Evolutionary conservation across 2,329 filamentous ascomycete species (phyloP).

Genomic region (Clarireedia homoeocarpa): DNA sequence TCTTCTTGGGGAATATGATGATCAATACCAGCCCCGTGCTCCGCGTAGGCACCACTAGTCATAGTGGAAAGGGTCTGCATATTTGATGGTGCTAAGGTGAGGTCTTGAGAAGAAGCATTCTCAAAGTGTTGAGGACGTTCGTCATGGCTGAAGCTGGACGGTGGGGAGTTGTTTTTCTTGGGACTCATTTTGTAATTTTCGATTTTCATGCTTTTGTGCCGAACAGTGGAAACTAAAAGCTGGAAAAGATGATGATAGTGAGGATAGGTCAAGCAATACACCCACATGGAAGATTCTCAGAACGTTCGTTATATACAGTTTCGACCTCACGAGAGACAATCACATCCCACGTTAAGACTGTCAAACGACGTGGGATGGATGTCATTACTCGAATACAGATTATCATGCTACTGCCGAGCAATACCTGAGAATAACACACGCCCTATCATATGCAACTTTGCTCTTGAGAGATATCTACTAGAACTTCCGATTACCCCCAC

Average conservation of each 20-base stretch:
- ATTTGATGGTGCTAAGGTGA: not conserved
- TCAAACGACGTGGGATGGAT: too few relatives aligned
- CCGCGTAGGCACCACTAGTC: conserved; percentile 17
- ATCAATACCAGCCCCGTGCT: conserved; percentile 29
- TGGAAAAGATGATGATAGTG: not conserved
- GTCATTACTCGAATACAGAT: too few relatives aligned
- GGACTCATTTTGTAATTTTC: not conserved
- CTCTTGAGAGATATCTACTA: too few relatives aligned
- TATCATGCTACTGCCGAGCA: too few relatives aligned
- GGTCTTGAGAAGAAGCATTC: not conserved
- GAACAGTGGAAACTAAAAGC: not conserved
- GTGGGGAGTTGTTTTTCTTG: not conserved
- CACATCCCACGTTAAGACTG: too few relatives aligned
- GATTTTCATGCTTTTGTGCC: not conserved
- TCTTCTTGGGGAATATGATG: conserved; percentile 28
- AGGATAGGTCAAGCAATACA: too few relatives aligned
- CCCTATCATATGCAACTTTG: too few relatives aligned
- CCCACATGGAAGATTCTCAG: too few relatives aligned
- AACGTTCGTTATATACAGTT: not conserved
- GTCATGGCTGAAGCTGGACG: not conserved
- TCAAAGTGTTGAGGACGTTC: not conserved
- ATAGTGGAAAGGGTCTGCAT: not conserved
- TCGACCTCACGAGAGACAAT: too few relatives aligned
- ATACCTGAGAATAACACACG: too few relatives aligned
- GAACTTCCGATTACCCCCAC: too few relatives aligned